Percentiles rank a stretch among this genome's conserved stretches.
phyloP scores from a whole-genome alignment of 306 rosid species.

The Quercus alba region DNA sequence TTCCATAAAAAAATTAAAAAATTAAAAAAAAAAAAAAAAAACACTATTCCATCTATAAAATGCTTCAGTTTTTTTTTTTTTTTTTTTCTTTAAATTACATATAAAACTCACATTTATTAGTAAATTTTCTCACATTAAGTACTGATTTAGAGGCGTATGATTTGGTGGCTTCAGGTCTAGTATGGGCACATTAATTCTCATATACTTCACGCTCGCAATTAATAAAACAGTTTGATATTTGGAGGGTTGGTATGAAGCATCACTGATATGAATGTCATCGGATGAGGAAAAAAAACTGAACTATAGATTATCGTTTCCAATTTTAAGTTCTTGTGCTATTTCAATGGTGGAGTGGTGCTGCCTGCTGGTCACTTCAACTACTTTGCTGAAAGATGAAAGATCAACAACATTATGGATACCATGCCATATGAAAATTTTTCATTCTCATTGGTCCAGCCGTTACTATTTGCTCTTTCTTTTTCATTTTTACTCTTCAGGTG shows the following conservation, averaged over 20 bases:
- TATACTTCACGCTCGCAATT: constrained; percentile 26
- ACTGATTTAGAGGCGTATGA: not conserved
- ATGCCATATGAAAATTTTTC: not conserved
- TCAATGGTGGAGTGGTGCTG: not conserved
- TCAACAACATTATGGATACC: not conserved
- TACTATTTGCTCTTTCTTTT: not conserved
- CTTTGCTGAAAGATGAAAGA: too few relatives aligned
- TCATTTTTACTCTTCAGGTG: not conserved
- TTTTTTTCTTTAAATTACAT: too few relatives aligned
- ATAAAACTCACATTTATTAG: not conserved
- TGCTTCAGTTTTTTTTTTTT: too few relatives aligned
- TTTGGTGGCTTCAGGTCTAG: constrained; percentile 19
- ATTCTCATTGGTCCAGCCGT: not conserved
- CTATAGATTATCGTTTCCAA: not conserved
- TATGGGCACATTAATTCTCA: constrained; percentile 22
- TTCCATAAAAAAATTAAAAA: too few relatives aligned
- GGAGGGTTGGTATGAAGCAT: not conserved
- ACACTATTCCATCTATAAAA: too few relatives aligned
- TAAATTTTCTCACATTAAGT: not conserved
- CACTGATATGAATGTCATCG: not conserved
- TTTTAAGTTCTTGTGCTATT: not conserved
- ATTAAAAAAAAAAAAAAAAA: too few relatives aligned
- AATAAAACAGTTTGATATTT: constrained; percentile 10
- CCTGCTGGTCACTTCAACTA: not conserved
- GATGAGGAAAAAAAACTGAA: not conserved